phyloP scores from a whole-genome alignment of 352 stramenopile species.

The Globisporangium megalacanthum region DNA sequence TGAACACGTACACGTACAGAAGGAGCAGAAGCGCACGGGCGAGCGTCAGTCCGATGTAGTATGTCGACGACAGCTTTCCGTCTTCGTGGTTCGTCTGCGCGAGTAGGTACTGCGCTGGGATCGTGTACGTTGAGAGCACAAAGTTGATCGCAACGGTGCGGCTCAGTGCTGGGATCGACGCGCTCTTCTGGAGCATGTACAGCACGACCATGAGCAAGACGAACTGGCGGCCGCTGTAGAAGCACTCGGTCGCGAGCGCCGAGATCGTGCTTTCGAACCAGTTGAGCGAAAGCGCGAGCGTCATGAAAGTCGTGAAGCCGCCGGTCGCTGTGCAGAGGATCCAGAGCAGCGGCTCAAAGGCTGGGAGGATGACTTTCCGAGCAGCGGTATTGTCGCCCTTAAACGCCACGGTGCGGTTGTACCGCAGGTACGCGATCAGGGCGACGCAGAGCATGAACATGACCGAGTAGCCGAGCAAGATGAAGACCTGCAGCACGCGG shows the following conservation, averaged over 20 bases:
- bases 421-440: slow-evolving; percentile 49
- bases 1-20: slow-evolving; percentile 8
- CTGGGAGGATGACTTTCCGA: slow-evolving; percentile 44
- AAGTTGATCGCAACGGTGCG: slow-evolving; percentile 24
- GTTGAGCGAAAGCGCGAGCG: slow-evolving; percentile 3
- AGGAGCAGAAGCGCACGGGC: slow-evolving; percentile 7
- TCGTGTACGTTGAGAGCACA: slow-evolving; percentile 25
- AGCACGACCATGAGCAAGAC: slow-evolving; percentile 30
- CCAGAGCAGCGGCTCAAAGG: slow-evolving; percentile 45
- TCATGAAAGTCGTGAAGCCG: slow-evolving; percentile 10
- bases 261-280: slow-evolving; percentile 7
- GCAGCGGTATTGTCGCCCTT: slow-evolving; percentile 38
- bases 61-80: not conserved
- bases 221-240: slow-evolving; percentile 29
- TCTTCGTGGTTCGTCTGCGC: not conserved
- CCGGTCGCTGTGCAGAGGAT: slow-evolving; percentile 18
- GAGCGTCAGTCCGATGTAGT: not conserved
- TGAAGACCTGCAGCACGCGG: slow-evolving; percentile 10
- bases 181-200: slow-evolving; percentile 40
- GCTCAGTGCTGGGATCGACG: slow-evolving; percentile 28
- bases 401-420: slow-evolving; percentile 42
- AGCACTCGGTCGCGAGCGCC: slow-evolving; percentile 13
- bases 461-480: slow-evolving; percentile 12
- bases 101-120: slow-evolving; percentile 15
- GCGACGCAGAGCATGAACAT: slow-evolving; percentile 34